Percentiles rank a stretch among this genome's conserved stretches.
phyloP scores from a whole-genome alignment of 2,329 filamentous ascomycete genomes.

The Cordyceps cicadae region DNA sequence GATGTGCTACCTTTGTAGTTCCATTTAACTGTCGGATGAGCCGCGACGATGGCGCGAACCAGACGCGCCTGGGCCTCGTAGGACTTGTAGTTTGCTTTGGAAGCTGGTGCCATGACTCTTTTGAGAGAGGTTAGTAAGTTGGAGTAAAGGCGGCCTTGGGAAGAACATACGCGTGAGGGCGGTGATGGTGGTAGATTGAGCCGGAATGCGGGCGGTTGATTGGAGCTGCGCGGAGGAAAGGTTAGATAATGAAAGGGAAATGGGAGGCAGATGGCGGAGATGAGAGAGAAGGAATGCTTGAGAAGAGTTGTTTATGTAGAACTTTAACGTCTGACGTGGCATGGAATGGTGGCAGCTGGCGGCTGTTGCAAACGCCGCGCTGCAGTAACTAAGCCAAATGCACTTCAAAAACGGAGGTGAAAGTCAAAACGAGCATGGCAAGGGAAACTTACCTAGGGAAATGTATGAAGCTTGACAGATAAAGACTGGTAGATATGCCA shows the following conservation, averaged over 20 bases:
- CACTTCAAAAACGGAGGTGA: too few relatives aligned
- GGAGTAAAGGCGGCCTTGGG: neutral
- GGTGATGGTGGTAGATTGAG: neutral
- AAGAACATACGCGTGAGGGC: neutral
- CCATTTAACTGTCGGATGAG: slow-evolving; percentile 44
- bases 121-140: neutral
- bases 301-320: too few relatives aligned
- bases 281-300: neutral
- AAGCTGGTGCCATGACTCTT: slow-evolving; percentile 33
- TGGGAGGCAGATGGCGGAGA: neutral
- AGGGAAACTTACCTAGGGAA: neutral
- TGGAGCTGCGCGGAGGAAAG: neutral
- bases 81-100: slow-evolving; percentile 48
- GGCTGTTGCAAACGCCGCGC: neutral
- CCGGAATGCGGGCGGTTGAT: neutral
- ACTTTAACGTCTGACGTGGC: too few relatives aligned
- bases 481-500: neutral
- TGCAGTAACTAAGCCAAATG: neutral
- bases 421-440: neutral
- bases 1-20: slow-evolving; percentile 51
- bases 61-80: slow-evolving; percentile 54
- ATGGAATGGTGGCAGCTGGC: neutral
- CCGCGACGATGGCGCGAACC: slow-evolving; percentile 52
- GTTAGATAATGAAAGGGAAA: neutral
- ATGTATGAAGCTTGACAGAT: neutral